Evolutionary conservation across 306 rosid genomes (phyloP), one percentile per base, ranked within the genome.

Genomic region (Lathyrus aphaca): DNA sequence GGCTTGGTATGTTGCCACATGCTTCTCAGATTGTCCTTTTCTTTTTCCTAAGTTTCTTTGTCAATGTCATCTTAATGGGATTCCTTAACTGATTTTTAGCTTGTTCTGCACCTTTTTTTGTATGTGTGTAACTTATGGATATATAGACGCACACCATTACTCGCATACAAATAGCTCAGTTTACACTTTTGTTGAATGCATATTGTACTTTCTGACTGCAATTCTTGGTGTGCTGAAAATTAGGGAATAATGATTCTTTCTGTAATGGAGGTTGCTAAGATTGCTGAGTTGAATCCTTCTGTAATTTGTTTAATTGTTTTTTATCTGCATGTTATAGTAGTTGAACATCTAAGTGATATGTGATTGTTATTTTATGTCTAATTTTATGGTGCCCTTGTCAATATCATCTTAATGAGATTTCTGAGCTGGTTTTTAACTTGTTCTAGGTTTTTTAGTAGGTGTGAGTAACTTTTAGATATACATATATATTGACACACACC

Each of bases 241-340:
- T 42, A n/a, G 62, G 53, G 17, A 58, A 35, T 18, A 67, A 21
- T 10, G 15, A 32, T 45, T 69, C 67, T 71, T 69, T 86, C 50
- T 43, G 74, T 77, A 66, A 93, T 88, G 98, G 94, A 85, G 71
- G 71, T 85, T 12, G 93, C 3, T 35, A 6, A 86, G 72, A 82
- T 84, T 74, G 74, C 82, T 21, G 59, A 10, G 57, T 11, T 53
- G 35, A 53, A 21, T 4, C 4, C 9, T 21, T 23, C 27, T 18
- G 29, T 50, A 29, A 50, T 50, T 18, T 50, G 10, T 50, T 50
- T 17, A 9, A 9, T 8, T 50, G 56, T 14, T 18, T 50, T 50
- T 50, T 18, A 50, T 18, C 56, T 9, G 13, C 10, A 18, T 50
- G 27, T 10, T 18, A 9, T 46, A 46, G 21, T 46, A 50, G 56